Percentiles rank a stretch among this genome's conserved stretches.
phyloP scores from a whole-genome alignment of 495 filamentous ascomycete species.

The Podospora anserina region DNA sequence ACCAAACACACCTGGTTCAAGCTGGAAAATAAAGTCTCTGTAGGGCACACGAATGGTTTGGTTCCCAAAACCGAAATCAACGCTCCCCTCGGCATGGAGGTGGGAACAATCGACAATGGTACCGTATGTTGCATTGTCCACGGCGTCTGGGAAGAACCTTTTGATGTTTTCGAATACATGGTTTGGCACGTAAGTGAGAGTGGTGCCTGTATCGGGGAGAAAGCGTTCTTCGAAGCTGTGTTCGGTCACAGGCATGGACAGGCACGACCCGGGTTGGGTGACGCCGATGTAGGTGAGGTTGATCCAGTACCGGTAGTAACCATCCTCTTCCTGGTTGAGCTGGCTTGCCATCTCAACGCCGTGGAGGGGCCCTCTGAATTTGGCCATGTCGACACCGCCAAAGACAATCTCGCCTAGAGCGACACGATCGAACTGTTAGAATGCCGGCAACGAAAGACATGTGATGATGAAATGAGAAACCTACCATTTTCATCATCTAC shows the following conservation, averaged over 20 bases:
- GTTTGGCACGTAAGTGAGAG: slow-evolving; percentile 71
- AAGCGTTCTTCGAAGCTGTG: slow-evolving; percentile 46
- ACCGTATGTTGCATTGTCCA: slow-evolving; percentile 42
- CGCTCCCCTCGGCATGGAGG: slow-evolving; percentile 50
- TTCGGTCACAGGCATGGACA: slow-evolving; percentile 42
- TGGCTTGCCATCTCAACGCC: slow-evolving; percentile 29
- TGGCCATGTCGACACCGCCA: slow-evolving; percentile 77
- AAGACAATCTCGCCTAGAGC: slow-evolving; percentile 72
- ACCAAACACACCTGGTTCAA: slow-evolving; percentile 25
- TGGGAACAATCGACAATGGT: slow-evolving; percentile 49
- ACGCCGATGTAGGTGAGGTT: slow-evolving; percentile 48
- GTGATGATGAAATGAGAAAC: neutral
- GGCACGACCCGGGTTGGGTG: slow-evolving; percentile 39
- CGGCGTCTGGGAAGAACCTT: slow-evolving; percentile 53
- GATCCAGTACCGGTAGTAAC: slow-evolving; percentile 34
- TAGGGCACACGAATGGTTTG: slow-evolving; percentile 65
- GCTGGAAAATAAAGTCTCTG: slow-evolving; percentile 66
- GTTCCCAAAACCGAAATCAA: slow-evolving; percentile 61
- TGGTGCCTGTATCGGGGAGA: slow-evolving; percentile 80
- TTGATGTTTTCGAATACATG: slow-evolving; percentile 55
- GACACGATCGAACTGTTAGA: neutral
- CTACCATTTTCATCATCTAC: slow-evolving; percentile 20
- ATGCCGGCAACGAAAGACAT: neutral
- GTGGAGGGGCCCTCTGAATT: slow-evolving; percentile 68
- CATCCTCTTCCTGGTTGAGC: slow-evolving; percentile 16